phyloP scores from a whole-genome alignment of 371 early-diverging fungal genomes.

The Circinella umbellata region DNA sequence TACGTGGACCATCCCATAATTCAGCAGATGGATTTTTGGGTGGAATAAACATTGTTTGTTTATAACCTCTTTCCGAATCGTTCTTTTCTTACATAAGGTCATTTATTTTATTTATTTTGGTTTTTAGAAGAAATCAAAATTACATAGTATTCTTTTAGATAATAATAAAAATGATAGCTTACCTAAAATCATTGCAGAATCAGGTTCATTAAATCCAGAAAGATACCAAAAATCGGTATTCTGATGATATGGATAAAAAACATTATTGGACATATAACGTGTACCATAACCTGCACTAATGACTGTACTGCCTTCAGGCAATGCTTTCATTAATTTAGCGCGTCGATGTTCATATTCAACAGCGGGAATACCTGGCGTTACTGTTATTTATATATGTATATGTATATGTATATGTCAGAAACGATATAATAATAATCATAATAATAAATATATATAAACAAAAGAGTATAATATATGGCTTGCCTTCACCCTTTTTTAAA shows the following conservation, averaged over 20 bases:
- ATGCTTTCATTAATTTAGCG: slow-evolving; percentile 58
- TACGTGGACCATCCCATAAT: slow-evolving; percentile 93
- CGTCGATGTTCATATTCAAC: slow-evolving; percentile 81
- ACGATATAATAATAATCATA: no score
- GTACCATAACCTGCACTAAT: slow-evolving; percentile 78
- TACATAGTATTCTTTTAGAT: no score
- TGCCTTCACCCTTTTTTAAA: slow-evolving; percentile 75
- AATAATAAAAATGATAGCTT: slow-evolving; percentile 11
- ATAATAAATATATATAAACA: not conserved
- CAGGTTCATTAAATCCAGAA: slow-evolving; percentile 91
- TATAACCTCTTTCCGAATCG: slow-evolving; percentile 68
- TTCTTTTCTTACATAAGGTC: slow-evolving; percentile 55
- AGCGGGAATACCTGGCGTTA: slow-evolving; percentile 79
- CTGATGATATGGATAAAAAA: slow-evolving; percentile 96
- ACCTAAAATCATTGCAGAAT: slow-evolving; percentile 81
- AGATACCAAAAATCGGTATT: slow-evolving; percentile 90
- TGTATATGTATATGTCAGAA: no score
- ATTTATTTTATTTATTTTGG: no score
- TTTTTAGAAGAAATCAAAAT: no score
- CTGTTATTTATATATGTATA: slow-evolving; percentile 39
- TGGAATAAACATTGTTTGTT: slow-evolving; percentile 86
- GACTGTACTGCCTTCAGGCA: slow-evolving; percentile 73
- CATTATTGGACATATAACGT: slow-evolving; percentile 89
- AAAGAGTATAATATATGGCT: slow-evolving; percentile 6
- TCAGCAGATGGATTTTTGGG: slow-evolving; percentile 76